These are phyloP conservation scores for Sequoiadendron giganteum DNA, from an alignment of 75 land plant species.

Conservation along the genomic window DNA sequence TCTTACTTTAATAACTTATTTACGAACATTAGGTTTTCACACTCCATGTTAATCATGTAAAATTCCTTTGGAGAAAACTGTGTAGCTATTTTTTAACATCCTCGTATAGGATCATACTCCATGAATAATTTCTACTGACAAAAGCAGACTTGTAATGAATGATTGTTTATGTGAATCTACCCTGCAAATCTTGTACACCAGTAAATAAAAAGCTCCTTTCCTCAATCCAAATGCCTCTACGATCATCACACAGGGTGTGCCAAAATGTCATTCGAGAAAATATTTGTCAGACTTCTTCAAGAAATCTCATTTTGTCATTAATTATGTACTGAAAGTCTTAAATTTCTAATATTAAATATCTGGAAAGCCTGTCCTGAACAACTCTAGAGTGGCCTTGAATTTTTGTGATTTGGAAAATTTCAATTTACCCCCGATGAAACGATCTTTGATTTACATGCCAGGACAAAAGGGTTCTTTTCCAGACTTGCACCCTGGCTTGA, in stretches of 20 bases:
- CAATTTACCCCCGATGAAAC: too few species aligned
- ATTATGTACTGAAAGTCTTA: background rate
- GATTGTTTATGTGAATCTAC: background rate
- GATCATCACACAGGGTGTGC: background rate
- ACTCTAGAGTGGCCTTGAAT: background rate
- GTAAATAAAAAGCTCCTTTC: background rate
- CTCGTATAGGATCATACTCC: too few species aligned
- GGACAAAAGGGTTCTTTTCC: too few species aligned
- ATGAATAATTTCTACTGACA: background rate
- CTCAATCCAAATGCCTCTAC: background rate
- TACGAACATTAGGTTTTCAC: too few species aligned
- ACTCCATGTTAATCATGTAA: too few species aligned
- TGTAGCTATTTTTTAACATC: too few species aligned
- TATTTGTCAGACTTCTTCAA: background rate
- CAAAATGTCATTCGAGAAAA: background rate
- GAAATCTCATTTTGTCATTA: background rate
- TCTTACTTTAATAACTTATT: conserved; percentile 13
- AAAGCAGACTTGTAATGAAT: background rate
- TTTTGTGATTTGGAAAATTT: too few species aligned
- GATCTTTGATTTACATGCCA: too few species aligned
- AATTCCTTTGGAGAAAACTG: too few species aligned
- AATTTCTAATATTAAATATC: background rate
- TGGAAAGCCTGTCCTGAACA: background rate
- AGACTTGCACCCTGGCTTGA: too few species aligned
- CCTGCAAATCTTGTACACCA: background rate